phyloP scores from a whole-genome alignment of 331 rosid species.

The Rosa hybrid region DNA sequence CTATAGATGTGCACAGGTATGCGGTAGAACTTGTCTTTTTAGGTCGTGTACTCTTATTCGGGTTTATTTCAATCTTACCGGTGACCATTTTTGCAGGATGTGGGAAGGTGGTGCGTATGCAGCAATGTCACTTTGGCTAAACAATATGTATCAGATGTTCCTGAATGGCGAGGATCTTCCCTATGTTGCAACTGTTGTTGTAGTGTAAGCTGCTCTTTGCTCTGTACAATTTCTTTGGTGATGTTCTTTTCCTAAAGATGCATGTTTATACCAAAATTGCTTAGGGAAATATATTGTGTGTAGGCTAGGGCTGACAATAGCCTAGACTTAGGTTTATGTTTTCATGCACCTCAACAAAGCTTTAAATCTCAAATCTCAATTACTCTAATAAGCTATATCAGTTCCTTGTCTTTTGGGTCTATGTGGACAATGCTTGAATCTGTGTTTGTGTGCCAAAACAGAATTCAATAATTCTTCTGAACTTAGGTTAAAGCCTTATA shows the following conservation, averaged over 20 bases:
- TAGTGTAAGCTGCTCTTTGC: constrained; percentile 64
- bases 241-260: background rate
- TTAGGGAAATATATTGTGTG: background rate
- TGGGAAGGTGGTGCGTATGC: constrained; percentile 94
- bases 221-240: constrained; percentile 6
- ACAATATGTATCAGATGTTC: constrained; percentile 72
- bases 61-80: constrained; percentile 26
- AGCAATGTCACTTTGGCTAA: constrained; percentile 84
- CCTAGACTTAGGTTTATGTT: background rate
- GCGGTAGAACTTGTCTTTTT: constrained; percentile 19
- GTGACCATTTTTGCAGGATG: constrained; percentile 62
- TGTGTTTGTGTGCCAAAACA: background rate
- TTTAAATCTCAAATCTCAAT: background rate
- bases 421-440: background rate
- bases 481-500: background rate
- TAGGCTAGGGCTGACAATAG: background rate
- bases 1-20: constrained; percentile 93
- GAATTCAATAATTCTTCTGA: background rate
- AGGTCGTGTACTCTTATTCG: constrained; percentile 5
- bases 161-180: constrained; percentile 72
- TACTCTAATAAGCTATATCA: no score
- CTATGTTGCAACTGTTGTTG: constrained; percentile 76
- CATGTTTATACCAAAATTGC: background rate
- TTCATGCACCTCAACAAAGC: background rate
- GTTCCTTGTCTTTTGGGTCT: background rate